phyloP scores from a whole-genome alignment of 306 rosid species.

The Vigna angularis region DNA sequence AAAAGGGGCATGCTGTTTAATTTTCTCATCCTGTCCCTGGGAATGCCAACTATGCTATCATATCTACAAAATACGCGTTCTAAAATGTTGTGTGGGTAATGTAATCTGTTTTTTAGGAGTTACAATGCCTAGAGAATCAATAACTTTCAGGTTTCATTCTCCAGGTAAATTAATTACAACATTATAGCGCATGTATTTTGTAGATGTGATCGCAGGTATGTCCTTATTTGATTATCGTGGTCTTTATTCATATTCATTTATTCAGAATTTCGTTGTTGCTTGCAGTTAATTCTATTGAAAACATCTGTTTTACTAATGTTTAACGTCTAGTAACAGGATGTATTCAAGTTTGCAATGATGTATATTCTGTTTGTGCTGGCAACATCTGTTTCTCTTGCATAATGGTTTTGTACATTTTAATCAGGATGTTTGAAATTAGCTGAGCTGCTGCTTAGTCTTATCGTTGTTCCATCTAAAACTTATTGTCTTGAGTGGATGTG shows the following conservation, averaged over 20 bases:
- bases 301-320: not conserved
- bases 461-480: conserved; percentile 18
- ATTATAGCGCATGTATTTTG: conserved; percentile 15
- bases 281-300: conserved; percentile 14
- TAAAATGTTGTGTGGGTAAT: not conserved
- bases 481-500: conserved; percentile 32
- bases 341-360: conserved; percentile 26
- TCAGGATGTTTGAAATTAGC: conserved; percentile 6
- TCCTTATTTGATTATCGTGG: not conserved
- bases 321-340: conserved; percentile 7
- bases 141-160: not conserved
- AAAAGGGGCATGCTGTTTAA: not conserved
- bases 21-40: conserved; percentile 25
- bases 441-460: conserved; percentile 28
- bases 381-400: not conserved
- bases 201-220: conserved; percentile 3
- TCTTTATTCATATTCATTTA: not conserved
- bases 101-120: not conserved
- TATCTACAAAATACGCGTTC: too few species aligned
- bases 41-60: not conserved
- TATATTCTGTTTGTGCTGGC: not conserved
- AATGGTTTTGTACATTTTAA: not conserved
- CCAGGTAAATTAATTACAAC: not conserved
- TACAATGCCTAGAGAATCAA: not conserved
- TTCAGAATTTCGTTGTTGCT: conserved; percentile 4